phyloP scores from a whole-genome alignment of 2,329 filamentous ascomycete species.

The Epichloe bromicola region DNA sequence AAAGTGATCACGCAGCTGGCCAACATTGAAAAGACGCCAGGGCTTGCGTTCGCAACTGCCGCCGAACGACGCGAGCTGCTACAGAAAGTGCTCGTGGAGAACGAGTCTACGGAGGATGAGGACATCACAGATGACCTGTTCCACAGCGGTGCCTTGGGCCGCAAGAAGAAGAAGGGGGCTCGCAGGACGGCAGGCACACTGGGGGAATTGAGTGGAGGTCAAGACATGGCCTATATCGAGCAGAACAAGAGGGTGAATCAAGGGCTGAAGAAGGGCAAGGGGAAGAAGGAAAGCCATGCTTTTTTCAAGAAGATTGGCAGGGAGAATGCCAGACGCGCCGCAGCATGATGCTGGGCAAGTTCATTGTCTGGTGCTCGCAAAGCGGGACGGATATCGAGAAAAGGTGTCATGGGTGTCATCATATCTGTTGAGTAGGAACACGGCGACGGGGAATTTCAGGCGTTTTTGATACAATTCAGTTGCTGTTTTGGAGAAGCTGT shows the following conservation, averaged over 20 bases:
- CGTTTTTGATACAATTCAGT: background rate
- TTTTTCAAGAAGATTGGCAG: conserved; percentile 31
- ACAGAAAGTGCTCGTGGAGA: conserved; percentile 78
- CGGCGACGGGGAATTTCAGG: background rate
- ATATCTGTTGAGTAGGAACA: background rate
- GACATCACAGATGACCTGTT: conserved; percentile 38
- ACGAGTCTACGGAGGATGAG: conserved; percentile 63
- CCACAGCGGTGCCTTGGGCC: conserved; percentile 31
- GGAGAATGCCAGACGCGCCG: conserved; percentile 26
- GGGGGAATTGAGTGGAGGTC: conserved; percentile 72
- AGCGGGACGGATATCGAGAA: background rate
- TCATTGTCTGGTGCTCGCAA: background rate
- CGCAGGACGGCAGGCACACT: conserved; percentile 75
- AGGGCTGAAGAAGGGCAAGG: conserved; percentile 23
- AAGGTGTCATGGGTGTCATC: background rate
- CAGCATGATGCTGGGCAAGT: conserved; percentile 12
- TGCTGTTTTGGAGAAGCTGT: background rate
- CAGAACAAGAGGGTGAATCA: conserved; percentile 60
- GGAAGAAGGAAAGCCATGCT: conserved; percentile 25
- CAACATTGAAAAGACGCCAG: conserved; percentile 74
- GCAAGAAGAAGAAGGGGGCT: conserved; percentile 41
- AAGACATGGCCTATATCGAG: conserved; percentile 94
- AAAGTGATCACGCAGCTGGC: conserved; percentile 95
- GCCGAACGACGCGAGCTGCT: conserved; percentile 75
- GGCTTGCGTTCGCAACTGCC: conserved; percentile 67